Conservation (phyloP, 768 basidiomycete genomes). For the Auriculariales sp. region DNA sequence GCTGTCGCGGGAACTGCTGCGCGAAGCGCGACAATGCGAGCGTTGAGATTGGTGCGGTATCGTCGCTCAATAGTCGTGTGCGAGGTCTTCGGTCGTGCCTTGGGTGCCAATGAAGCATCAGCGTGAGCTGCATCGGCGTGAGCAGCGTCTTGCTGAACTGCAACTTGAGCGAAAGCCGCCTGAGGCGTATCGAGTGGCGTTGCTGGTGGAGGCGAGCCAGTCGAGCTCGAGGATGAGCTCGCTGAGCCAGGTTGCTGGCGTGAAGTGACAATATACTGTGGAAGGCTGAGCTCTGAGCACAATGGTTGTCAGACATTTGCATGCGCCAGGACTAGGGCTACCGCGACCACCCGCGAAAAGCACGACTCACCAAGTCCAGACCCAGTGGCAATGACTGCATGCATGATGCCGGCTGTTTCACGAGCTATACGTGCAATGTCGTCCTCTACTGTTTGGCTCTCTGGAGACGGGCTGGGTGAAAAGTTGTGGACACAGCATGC, state of each 20-base stretch:
- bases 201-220: background rate
- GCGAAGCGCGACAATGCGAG: constrained; percentile 67
- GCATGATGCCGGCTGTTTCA: constrained; percentile 1
- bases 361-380: too few species aligned
- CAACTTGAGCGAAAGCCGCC: too few species aligned
- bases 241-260: too few species aligned
- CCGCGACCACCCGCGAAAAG: too few species aligned
- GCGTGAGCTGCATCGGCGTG: constrained; percentile 5
- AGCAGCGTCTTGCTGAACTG: too few species aligned
- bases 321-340: too few species aligned
- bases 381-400: background rate
- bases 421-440: constrained; percentile 7
- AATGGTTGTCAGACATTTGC: too few species aligned
- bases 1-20: constrained; percentile 74
- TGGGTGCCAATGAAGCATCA: constrained; percentile 11
- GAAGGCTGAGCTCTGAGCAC: too few species aligned
- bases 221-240: background rate
- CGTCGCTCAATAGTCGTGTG: constrained; percentile 83
- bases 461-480: background rate
- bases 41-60: constrained; percentile 80
- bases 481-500: background rate
- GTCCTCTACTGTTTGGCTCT: constrained; percentile 1
- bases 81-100: constrained; percentile 58
- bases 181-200: background rate
- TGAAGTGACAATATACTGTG: too few species aligned